Percentiles rank a stretch among this genome's conserved stretches.
Conservation (phyloP, 495 filamentous ascomycete species). For the Trichoderma parareesei region DNA sequence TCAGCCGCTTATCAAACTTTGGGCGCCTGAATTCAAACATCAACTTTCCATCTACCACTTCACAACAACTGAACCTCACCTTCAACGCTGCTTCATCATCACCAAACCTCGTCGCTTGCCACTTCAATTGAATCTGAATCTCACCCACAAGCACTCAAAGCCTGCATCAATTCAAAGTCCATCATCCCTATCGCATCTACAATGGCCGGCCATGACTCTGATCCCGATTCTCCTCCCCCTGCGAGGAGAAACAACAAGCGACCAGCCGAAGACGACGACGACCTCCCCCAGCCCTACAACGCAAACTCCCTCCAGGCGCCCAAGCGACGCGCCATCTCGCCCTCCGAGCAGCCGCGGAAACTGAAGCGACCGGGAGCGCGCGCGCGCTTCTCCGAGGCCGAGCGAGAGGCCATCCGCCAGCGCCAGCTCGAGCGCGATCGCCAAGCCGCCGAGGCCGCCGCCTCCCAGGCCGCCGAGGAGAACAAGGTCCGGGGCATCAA, state of each 20-base stretch:
- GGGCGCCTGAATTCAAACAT: background rate
- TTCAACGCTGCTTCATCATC: background rate
- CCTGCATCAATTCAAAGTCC: background rate
- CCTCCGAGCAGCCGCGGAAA: constrained; percentile 49
- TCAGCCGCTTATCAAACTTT: background rate
- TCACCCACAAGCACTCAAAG: background rate
- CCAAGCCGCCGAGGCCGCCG: constrained; percentile 44
- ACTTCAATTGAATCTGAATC: background rate
- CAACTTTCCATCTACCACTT: background rate
- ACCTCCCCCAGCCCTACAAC: constrained; percentile 48
- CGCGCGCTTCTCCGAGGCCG: constrained; percentile 62
- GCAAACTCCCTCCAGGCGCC: constrained; percentile 46
- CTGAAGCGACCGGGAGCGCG: constrained; percentile 82
- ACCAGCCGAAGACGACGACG: constrained; percentile 20
- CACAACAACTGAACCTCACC: background rate
- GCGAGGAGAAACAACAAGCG: constrained; percentile 11
- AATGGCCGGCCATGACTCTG: background rate
- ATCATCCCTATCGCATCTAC: background rate
- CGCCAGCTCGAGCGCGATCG: constrained; percentile 59
- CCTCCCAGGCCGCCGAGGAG: constrained; percentile 21
- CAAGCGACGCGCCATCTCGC: constrained; percentile 34
- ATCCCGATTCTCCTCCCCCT: constrained; percentile 1
- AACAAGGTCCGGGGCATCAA: constrained; percentile 46
- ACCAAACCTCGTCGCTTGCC: background rate
- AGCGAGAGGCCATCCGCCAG: constrained; percentile 60